These are phyloP conservation scores for Osmozyma mogii DNA, from an alignment of 805 yeast genomes.

Conservation along the genomic window DNA sequence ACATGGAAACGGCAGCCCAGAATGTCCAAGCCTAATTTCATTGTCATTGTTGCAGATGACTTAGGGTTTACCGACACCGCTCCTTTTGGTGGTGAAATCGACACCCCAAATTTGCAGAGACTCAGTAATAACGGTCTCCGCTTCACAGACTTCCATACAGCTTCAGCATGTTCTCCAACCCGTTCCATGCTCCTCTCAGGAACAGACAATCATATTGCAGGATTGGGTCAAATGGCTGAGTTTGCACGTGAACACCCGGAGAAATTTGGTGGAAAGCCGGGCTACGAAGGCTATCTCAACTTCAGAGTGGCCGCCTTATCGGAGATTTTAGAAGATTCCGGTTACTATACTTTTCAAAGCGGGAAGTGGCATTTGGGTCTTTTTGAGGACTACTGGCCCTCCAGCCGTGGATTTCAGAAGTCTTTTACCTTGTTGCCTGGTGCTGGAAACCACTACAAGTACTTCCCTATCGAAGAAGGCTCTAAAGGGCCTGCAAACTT, in stretches of 20 bases:
- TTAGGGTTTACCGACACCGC: conserved; percentile 50
- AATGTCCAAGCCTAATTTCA: conserved; percentile 41
- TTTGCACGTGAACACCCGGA: conserved; percentile 31
- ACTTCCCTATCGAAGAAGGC: conserved; percentile 27
- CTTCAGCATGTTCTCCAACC: conserved; percentile 60
- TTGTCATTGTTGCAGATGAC: conserved; percentile 54
- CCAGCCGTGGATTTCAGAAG: conserved; percentile 41
- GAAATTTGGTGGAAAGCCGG: conserved; percentile 37
- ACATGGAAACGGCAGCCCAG: too few species aligned
- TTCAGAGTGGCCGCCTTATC: conserved; percentile 46
- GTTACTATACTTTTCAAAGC: conserved; percentile 43
- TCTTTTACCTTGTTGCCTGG: conserved; percentile 47
- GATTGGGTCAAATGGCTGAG: conserved; percentile 52
- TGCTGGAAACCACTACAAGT: conserved; percentile 50
- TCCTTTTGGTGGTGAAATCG: conserved; percentile 51
- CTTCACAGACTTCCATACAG: conserved; percentile 54
- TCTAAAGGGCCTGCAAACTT: conserved; percentile 22
- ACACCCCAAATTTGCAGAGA: conserved; percentile 43
- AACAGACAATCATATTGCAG: conserved; percentile 55
- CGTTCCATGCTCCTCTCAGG: conserved; percentile 55
- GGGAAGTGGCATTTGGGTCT: conserved; percentile 61
- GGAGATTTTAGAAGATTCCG: conserved; percentile 40
- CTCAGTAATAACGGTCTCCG: conserved; percentile 39
- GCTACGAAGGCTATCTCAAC: conserved; percentile 49
- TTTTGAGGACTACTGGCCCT: conserved; percentile 40